Evolutionary conservation across 495 filamentous ascomycete species (phyloP).

Genomic region (Letharia columbiana): DNA sequence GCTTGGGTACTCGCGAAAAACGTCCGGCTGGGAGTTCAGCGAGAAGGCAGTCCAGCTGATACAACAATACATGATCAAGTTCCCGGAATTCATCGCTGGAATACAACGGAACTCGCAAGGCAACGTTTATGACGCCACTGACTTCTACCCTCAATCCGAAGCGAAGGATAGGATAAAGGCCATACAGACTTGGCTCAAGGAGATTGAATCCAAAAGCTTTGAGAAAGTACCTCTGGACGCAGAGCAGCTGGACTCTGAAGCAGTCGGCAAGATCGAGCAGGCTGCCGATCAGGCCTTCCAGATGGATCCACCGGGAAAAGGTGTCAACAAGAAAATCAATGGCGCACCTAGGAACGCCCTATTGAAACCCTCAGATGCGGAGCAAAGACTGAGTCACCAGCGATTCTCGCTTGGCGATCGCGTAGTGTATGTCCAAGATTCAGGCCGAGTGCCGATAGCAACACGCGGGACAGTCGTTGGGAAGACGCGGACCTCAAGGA

Average conservation of each 20-base stretch:
- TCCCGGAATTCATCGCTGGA: constrained; percentile 88
- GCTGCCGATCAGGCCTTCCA: constrained; percentile 55
- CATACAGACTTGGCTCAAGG: constrained; percentile 86
- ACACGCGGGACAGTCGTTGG: constrained; percentile 87
- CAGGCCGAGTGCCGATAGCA: constrained; percentile 90
- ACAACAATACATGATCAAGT: constrained; percentile 79
- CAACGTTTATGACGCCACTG: constrained; percentile 68
- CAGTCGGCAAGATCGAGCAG: constrained; percentile 71
- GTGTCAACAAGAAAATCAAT: constrained; percentile 49
- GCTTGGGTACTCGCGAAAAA: constrained; percentile 83
- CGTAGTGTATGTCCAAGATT: constrained; percentile 84
- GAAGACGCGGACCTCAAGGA: constrained; percentile 73
- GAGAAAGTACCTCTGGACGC: constrained; percentile 91
- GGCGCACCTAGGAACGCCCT: constrained; percentile 78
- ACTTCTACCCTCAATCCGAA: constrained; percentile 69
- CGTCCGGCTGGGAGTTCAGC: constrained; percentile 91
- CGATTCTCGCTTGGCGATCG: constrained; percentile 80
- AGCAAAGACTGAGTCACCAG: constrained; percentile 81
- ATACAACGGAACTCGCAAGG: constrained; percentile 68
- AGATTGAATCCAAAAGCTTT: constrained; percentile 78
- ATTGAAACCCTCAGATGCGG: constrained; percentile 83
- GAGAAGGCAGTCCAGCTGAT: constrained; percentile 72
- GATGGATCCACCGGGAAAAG: constrained; percentile 39
- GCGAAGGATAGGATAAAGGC: constrained; percentile 67
- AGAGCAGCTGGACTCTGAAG: constrained; percentile 86